Base-by-base conservation (phyloP, 2,329 filamentous ascomycete genomes). In the Didymella sp. region DNA sequence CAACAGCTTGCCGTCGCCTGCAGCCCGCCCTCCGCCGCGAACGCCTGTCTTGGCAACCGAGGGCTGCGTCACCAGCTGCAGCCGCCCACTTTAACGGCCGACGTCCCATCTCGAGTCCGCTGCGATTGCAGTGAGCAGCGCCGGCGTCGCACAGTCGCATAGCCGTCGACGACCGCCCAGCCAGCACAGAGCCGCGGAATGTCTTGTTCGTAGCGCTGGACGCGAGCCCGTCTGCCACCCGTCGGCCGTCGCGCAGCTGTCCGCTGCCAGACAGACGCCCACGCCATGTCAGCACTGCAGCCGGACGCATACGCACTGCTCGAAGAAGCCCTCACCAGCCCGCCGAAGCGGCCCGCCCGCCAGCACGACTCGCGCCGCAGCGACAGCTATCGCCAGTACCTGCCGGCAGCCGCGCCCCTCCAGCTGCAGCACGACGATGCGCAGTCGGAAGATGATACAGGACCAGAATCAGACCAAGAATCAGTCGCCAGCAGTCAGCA, bases 241-340 rank as follows among this genome's bases (percentile, higher is more conserved):
- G 24, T 42, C 50, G 44, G 22, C 15, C 43, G 8, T 25, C 19
- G 19, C 4, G 17, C 19, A 4, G 24, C 41, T 25, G 22, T 25
- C 24, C 25, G 17, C 37, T 25, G n/a, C 37, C 2, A 2, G 28
- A n/a, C 58, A 24, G 33, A 44, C 30, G 55, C 51, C 49, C 44
- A 28, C 53, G 22, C 40, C 58, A 74, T 75, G 72, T 44, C 54
- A 12, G 37, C 42, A 24, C 53, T 53, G n/a, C 63, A 52, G 60
- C 51, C 69, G 2, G 63, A 69, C 56, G 56, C 68, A 37, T 71
- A 72, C 63, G 59, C 66, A 25, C 55, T 70, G 58, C 72, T 75
- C 50, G 71, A 75, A 41, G 67, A 68, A 22, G 70, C 73, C 17
- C 73, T 74, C 63, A 51, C 65, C 35, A 47, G 67, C 37, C 61